Evolutionary conservation across 768 basidiomycete species (phyloP).

Genomic region (Guyanaporus albipodus): DNA sequence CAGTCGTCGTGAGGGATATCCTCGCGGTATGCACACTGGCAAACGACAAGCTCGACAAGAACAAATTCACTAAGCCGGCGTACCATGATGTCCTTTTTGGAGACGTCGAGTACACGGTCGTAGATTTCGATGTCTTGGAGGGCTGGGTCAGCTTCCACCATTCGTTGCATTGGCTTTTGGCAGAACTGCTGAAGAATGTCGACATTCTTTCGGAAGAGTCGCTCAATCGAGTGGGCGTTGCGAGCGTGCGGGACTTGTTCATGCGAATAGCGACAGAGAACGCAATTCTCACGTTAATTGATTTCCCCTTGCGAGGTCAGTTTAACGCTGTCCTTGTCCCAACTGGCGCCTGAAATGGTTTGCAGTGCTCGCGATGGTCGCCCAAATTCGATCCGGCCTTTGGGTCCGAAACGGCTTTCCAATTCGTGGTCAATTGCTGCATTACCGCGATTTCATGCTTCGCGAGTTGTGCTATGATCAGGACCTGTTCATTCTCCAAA

Average conservation of each 20-base stretch:
- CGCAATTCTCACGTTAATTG: constrained; percentile 71
- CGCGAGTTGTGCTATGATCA: constrained; percentile 97
- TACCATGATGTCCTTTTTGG: constrained; percentile 72
- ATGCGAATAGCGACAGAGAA: constrained; percentile 59
- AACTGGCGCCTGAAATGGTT: neutral
- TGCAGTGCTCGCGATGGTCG: constrained; percentile 82
- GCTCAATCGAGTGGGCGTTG: constrained; percentile 48
- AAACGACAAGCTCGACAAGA: constrained; percentile 65
- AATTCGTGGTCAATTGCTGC: constrained; percentile 89
- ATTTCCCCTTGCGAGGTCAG: constrained; percentile 86
- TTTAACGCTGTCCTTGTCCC: constrained; percentile 1
- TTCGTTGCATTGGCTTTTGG: constrained; percentile 85
- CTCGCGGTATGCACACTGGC: constrained; percentile 64
- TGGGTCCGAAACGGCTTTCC: constrained; percentile 98
- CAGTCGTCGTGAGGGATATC: constrained; percentile 66
- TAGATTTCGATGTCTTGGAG: constrained; percentile 75
- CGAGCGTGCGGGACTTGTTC: constrained; percentile 58
- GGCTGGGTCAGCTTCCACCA: constrained; percentile 93
- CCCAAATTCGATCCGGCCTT: constrained; percentile 89
- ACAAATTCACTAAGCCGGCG: constrained; percentile 55
- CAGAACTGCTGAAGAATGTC: constrained; percentile 83
- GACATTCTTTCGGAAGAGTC: constrained; percentile 57
- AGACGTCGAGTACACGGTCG: constrained; percentile 50
- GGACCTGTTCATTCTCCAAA: constrained; percentile 87
- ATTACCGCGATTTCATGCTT: constrained; percentile 95